These are phyloP conservation scores for Selaginella moellendorffii DNA, from an alignment of 75 land plant species.

Conservation along the genomic window DNA sequence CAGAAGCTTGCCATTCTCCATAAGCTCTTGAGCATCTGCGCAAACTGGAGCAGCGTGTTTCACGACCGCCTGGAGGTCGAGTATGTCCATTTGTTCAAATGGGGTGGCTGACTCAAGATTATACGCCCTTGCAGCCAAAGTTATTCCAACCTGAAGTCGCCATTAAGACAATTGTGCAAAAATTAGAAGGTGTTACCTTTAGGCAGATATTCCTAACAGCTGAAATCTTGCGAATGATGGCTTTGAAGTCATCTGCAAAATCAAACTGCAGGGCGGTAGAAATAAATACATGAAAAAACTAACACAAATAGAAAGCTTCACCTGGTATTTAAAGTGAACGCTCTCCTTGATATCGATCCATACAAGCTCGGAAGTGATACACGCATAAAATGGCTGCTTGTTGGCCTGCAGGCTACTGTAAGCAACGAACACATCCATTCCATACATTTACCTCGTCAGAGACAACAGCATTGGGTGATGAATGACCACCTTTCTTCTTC, in stretches of 20 bases:
- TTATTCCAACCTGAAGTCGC: constrained; percentile 49
- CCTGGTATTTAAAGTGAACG: constrained; percentile 89
- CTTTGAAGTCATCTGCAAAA: constrained; percentile 59
- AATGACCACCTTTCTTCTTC: constrained; percentile 4
- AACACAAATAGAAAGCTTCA: constrained; percentile 13
- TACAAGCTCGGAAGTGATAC: constrained; percentile 49
- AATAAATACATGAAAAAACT: background rate
- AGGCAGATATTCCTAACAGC: constrained; percentile 77
- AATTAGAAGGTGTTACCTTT: constrained; percentile 40
- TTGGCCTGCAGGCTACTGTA: constrained; percentile 7
- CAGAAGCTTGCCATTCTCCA: constrained; percentile 72
- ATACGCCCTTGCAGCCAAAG: constrained; percentile 65
- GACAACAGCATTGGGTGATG: background rate
- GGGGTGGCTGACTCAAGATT: constrained; percentile 49
- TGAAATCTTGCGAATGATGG: constrained; percentile 47
- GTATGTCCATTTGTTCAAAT: constrained; percentile 57
- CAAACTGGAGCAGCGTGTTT: constrained; percentile 90
- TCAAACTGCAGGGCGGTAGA: constrained; percentile 41
- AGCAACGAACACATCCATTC: constrained; percentile 12
- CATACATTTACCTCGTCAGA: background rate
- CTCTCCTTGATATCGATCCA: constrained; percentile 70
- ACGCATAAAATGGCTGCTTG: constrained; percentile 32
- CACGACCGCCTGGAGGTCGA: constrained; percentile 80
- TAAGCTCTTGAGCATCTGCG: constrained; percentile 71
- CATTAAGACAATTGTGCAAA: background rate